A percentile compares a stretch with the other conserved stretches of the same genome.
Conservation (phyloP, 768 basidiomycete genomes). For the Pleurotus eryngii region DNA sequence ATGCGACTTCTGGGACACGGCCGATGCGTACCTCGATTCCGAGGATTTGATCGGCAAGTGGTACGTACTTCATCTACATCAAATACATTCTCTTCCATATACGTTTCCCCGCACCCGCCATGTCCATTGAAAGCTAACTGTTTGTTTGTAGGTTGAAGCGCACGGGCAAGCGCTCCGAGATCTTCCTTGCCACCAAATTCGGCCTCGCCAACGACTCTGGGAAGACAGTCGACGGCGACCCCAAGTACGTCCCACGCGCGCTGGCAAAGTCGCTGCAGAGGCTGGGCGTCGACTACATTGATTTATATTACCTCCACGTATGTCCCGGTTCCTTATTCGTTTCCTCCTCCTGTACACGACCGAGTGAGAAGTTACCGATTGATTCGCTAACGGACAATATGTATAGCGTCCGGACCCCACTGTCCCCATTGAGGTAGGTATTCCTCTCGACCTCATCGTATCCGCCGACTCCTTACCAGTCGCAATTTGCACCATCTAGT, state of each 20-base stretch:
- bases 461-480: too few species aligned
- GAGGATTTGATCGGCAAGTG: constrained; percentile 15
- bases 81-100: too few species aligned
- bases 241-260: constrained; percentile 35
- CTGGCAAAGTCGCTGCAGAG: constrained; percentile 36
- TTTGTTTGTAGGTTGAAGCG: constrained; percentile 37
- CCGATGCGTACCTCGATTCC: constrained; percentile 36
- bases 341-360: neutral
- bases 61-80: constrained; percentile 15
- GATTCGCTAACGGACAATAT: too few species aligned
- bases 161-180: constrained; percentile 42
- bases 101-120: too few species aligned
- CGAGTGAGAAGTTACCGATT: neutral
- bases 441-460: neutral
- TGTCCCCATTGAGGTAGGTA: constrained; percentile 24
- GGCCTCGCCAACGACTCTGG: constrained; percentile 27
- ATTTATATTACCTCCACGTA: constrained; percentile 39
- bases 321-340: neutral
- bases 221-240: constrained; percentile 22
- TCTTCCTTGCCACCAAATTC: constrained; percentile 57
- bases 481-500: constrained; percentile 12
- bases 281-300: constrained; percentile 36
- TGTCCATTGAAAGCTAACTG: neutral
- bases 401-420: constrained; percentile 15
- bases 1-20: constrained; percentile 47